Base-by-base conservation (phyloP, 2,329 filamentous ascomycete genomes). In the Zymoseptoria brevis region DNA sequence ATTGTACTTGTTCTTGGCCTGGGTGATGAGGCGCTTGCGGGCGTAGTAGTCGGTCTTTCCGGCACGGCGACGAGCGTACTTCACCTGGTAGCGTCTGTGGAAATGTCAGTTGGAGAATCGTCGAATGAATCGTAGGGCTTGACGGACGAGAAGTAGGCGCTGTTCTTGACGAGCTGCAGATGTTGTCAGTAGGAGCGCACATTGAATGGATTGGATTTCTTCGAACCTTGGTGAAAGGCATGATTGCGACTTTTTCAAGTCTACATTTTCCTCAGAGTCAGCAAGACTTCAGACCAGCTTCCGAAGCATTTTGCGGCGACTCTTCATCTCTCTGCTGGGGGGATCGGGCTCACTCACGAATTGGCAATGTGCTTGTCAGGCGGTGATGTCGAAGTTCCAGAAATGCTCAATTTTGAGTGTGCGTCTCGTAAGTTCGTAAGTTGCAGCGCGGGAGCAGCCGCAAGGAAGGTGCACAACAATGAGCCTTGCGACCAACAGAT, bases 1-100 rank as follows among this genome's bases (percentile, higher is more conserved):
- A 83, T 96, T 96, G 89, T 97, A 99, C 89, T 99, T 99, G 90
- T 99, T 99, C 90, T 97, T 99, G 83, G 94, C 94, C 86, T 99
- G 94, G 83, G 90, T 92, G 85, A 97, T 94, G 80, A 99, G 86
- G 76, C 94, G 89, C 90, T 97, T 97, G 80, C 94, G 93, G 77
- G 94, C 94, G 80, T 96, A 97, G 90, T 99, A 99, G 80, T 99
- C 94, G 83, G 94, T 99, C 89, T 99, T 99, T 78, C 94, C 94
- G 75, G 88, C 77, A 71, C 90, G 87, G 81, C 94, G 88, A 79
- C 94, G 92, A 85, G 91, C 94, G 89, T 96, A 99, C 88, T 99
- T 99, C 78, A 94, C 96, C 85, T 99, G 94, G 87, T 89, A 99
- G 81, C 94, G 91, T 79, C 92, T 96, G 77, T 54, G 64, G 60